Base-by-base conservation (phyloP, 2,329 filamentous ascomycete species). In the Orbilia quercus region DNA sequence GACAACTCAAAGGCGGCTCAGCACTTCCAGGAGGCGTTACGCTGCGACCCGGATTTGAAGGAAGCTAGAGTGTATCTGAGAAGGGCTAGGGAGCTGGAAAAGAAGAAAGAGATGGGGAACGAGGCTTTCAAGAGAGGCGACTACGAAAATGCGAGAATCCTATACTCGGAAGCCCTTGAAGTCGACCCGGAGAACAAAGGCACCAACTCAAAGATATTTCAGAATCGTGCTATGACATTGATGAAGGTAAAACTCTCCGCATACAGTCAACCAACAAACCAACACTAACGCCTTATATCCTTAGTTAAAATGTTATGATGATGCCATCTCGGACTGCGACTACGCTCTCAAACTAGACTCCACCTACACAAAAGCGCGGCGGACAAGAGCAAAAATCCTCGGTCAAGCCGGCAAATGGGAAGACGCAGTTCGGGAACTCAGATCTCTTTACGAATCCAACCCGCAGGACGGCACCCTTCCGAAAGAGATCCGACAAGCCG, bases 1-100 rank as follows among this genome's bases (percentile, higher is more conserved):
- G 95, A 99, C 77, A 96, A 96, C 79, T 91, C 96, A 1, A 96
- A 97, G 84, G 94, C 95, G 1, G 86, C 96, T 45, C 91, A 94
- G 79, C 91, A 96, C 80, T 95, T 98, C 83, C 88, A 92, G 76
- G 91, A 95, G 82, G 95, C 94, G 18, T 83, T 96, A 64, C 90
- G 86, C 80, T 92, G 93, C 80, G 95, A 98, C 78, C 95, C 95
- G 7, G 95, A 99, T 81, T 95, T 91, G 83, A 89, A 88, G 78
- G 89, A 91, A 75, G 94, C 93, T 6, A 87, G 96, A 77, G 96
- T 92, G 82, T 94, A 91, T 83, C 84, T 98, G 72, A 88, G 91
- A 74, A 90, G 91, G 79, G 92, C 97, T 47, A 92, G 96, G 82
- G 96, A 93, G 82, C 86, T 99, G 20, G 91, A 96, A 78, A 88